Conservation (phyloP, 2,329 filamentous ascomycete species). For the Stemphylium vesicarium region DNA sequence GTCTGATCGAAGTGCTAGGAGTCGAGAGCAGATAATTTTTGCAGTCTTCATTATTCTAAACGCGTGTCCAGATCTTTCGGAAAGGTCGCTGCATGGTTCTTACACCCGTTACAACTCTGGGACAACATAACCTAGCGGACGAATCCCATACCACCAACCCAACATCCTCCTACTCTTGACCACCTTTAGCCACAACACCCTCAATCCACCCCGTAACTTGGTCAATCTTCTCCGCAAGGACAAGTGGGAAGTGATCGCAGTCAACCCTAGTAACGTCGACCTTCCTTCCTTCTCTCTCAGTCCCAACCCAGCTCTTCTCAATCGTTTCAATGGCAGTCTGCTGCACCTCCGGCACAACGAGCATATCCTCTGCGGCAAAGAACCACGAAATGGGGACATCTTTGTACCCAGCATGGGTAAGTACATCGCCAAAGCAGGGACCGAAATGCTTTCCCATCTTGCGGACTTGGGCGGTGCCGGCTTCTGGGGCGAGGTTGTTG, state of each 20-base stretch:
- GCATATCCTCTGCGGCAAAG: slow-evolving; percentile 47
- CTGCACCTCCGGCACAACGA: slow-evolving; percentile 44
- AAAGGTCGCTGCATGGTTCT: too few relatives aligned
- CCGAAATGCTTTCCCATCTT: slow-evolving; percentile 42
- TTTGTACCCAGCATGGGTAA: slow-evolving; percentile 52
- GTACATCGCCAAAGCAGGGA: slow-evolving; percentile 39
- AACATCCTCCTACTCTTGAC: not conserved
- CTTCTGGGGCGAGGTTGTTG: slow-evolving; percentile 21
- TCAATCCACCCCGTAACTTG: slow-evolving; percentile 37
- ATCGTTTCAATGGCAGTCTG: slow-evolving; percentile 45
- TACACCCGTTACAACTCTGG: too few relatives aligned
- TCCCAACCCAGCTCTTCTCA: slow-evolving; percentile 35
- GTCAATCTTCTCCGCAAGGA: slow-evolving; percentile 30
- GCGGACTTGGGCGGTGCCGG: slow-evolving; percentile 18
- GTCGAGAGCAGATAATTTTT: too few relatives aligned
- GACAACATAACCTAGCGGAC: too few relatives aligned
- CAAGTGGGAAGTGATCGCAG: slow-evolving; percentile 44
- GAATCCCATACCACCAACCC: not conserved
- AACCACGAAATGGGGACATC: slow-evolving; percentile 52
- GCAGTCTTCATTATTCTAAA: too few relatives aligned
- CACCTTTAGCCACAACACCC: slow-evolving; percentile 15
- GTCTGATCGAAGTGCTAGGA: too few relatives aligned
- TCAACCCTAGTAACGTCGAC: slow-evolving; percentile 50
- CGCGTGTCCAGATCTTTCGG: too few relatives aligned
- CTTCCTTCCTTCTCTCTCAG: slow-evolving; percentile 40